These are phyloP conservation scores for Nemania sp. DNA, from an alignment of 2,329 filamentous ascomycete species.

Conservation along the genomic window DNA sequence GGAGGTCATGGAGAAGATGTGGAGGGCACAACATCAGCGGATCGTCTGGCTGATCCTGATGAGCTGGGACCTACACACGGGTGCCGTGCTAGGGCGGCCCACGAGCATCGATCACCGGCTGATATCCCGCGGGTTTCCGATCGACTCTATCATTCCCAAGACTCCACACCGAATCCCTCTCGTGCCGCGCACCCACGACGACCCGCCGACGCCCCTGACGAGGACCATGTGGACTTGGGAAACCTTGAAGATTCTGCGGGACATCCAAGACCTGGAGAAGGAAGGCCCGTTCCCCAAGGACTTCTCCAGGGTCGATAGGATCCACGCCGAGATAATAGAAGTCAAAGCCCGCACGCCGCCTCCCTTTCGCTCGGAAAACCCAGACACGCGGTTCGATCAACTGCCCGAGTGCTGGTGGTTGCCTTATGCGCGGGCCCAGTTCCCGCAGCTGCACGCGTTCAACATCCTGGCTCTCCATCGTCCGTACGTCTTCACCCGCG, in stretches of 20 bases:
- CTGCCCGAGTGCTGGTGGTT: slow-evolving; percentile 60
- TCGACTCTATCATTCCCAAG: slow-evolving; percentile 56
- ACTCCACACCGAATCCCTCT: slow-evolving; percentile 55
- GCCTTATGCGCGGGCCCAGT: slow-evolving; percentile 48
- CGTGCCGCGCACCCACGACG: slow-evolving; percentile 51
- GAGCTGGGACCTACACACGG: slow-evolving; percentile 59
- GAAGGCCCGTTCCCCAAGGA: slow-evolving; percentile 60
- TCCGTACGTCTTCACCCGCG: slow-evolving; percentile 64
- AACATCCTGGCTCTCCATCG: slow-evolving; percentile 64
- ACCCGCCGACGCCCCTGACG: slow-evolving; percentile 62
- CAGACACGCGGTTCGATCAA: slow-evolving; percentile 61
- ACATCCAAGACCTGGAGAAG: slow-evolving; percentile 60
- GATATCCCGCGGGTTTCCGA: slow-evolving; percentile 53
- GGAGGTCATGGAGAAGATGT: slow-evolving; percentile 59
- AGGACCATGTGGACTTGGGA: slow-evolving; percentile 56
- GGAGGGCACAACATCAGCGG: slow-evolving; percentile 60
- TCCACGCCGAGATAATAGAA: slow-evolving; percentile 56
- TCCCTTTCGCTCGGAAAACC: slow-evolving; percentile 58
- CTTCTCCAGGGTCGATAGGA: slow-evolving; percentile 56
- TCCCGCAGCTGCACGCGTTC: slow-evolving; percentile 57
- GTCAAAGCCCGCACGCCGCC: slow-evolving; percentile 56
- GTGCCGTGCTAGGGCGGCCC: slow-evolving; percentile 58
- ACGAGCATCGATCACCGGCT: slow-evolving; percentile 57
- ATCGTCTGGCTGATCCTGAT: slow-evolving; percentile 61
- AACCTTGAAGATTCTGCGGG: slow-evolving; percentile 53